A percentile compares a stretch with the other conserved stretches of the same genome.
Evolutionary conservation across 805 yeast species (phyloP).

Genomic region (Starmerella scarabaei): DNA sequence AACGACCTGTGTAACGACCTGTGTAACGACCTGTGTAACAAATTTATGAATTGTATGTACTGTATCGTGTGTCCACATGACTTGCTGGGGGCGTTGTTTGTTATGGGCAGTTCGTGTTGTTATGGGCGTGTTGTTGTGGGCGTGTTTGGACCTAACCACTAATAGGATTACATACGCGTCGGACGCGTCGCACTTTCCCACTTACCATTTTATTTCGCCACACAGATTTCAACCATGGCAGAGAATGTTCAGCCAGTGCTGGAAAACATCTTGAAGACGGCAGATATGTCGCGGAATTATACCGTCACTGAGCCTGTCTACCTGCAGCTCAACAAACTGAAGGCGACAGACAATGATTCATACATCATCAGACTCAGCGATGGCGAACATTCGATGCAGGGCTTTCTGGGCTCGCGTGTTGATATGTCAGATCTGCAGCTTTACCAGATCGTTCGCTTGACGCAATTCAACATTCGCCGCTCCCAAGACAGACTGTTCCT

Average conservation of each 20-base stretch:
- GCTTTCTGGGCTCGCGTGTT: neutral
- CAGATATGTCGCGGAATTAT: neutral
- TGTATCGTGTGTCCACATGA: neutral
- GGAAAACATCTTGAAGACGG: slow-evolving; percentile 1
- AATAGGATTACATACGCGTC: neutral
- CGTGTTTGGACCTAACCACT: neutral
- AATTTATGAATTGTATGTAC: neutral
- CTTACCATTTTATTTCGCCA: neutral
- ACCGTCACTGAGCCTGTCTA: slow-evolving; percentile 6
- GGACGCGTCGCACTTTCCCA: slow-evolving; percentile 1
- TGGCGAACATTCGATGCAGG: slow-evolving; percentile 7
- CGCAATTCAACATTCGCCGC: neutral
- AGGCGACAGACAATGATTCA: neutral
- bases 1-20: no score
- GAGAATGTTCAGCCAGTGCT: slow-evolving; percentile 8
- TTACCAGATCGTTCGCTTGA: slow-evolving; percentile 5
- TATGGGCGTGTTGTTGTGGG: neutral
- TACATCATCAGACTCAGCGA: slow-evolving; percentile 7
- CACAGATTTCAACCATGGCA: slow-evolving; percentile 7
- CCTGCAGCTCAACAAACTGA: slow-evolving; percentile 10
- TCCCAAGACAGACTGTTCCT: neutral
- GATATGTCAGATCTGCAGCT: slow-evolving; percentile 4
- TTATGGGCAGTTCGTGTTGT: no score
- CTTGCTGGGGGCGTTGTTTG: neutral
- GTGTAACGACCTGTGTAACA: no score